A percentile compares a stretch with the other conserved stretches of the same genome.
Evolutionary conservation across 768 basidiomycete genomes (phyloP).

Genomic region (Crepidotus variabilis): DNA sequence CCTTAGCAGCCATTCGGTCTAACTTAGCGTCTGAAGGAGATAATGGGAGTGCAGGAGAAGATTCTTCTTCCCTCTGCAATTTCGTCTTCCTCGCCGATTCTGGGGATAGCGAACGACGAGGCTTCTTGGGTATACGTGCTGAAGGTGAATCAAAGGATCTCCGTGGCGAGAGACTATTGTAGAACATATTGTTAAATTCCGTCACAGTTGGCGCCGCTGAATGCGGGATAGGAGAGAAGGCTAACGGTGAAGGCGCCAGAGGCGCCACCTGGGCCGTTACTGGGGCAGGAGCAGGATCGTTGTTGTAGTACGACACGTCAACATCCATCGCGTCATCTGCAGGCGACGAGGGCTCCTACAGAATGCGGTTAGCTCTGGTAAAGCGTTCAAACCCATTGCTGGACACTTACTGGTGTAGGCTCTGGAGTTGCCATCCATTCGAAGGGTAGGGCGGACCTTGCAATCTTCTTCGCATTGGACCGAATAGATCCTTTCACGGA

Average conservation of each 20-base stretch:
- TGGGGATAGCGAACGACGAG: slow-evolving; percentile 60
- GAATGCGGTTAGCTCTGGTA: slow-evolving; percentile 12
- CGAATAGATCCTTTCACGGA: slow-evolving; percentile 34
- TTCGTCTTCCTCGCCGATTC: slow-evolving; percentile 35
- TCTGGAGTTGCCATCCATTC: slow-evolving; percentile 53
- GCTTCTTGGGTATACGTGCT: slow-evolving; percentile 38
- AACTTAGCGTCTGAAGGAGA: slow-evolving; percentile 50
- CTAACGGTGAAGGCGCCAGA: slow-evolving; percentile 19
- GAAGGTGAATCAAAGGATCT: slow-evolving; percentile 42
- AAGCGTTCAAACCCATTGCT: too few species aligned
- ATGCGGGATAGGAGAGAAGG: slow-evolving; percentile 34
- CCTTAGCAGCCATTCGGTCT: slow-evolving; percentile 44
- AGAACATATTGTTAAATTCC: slow-evolving; percentile 60
- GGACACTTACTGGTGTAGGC: too few species aligned
- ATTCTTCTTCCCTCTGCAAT: slow-evolving; percentile 34
- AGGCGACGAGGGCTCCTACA: slow-evolving; percentile 38
- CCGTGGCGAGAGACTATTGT: slow-evolving; percentile 49
- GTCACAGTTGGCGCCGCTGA: slow-evolving; percentile 52
- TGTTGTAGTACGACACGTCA: slow-evolving; percentile 48
- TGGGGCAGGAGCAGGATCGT: slow-evolving; percentile 21
- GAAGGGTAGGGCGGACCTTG: slow-evolving; percentile 59
- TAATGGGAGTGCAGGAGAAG: slow-evolving; percentile 43
- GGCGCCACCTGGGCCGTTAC: slow-evolving; percentile 30
- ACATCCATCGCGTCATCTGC: slow-evolving; percentile 78
- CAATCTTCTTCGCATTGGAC: slow-evolving; percentile 47